Percentiles rank a stretch among this genome's conserved stretches.
Evolutionary conservation across 306 rosid species (phyloP).

Genomic region (Vicia villosa): DNA sequence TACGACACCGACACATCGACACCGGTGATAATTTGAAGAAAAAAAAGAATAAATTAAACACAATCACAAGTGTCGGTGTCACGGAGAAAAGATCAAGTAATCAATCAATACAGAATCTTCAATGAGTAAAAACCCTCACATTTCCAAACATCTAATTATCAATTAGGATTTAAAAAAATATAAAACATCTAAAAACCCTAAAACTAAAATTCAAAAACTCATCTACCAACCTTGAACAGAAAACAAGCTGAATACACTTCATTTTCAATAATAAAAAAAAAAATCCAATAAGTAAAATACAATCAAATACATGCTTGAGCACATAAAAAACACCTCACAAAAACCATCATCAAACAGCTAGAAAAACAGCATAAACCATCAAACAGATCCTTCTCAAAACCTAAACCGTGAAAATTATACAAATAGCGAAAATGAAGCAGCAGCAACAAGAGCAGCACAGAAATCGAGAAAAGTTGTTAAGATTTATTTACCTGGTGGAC

Average conservation of each 20-base stretch:
- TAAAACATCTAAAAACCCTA: not conserved
- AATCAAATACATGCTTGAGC: no score
- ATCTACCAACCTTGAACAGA: not conserved
- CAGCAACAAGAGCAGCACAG: not conserved
- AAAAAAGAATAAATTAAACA: no score
- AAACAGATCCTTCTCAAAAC: not conserved
- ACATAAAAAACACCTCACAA: not conserved
- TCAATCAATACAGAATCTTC: not conserved
- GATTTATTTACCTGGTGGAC: constrained; percentile 61
- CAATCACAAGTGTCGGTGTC: no score
- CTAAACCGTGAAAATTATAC: not conserved
- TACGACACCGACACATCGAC: no score
- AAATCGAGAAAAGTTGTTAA: constrained; percentile 5
- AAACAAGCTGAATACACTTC: not conserved
- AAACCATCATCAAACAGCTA: not conserved
- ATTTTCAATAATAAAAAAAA: not conserved
- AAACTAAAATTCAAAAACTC: not conserved
- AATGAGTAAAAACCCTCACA: constrained; percentile 17
- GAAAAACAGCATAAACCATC: not conserved
- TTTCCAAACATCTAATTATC: not conserved
- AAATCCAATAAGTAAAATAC: not conserved
- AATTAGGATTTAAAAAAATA: not conserved
- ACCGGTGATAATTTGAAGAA: no score
- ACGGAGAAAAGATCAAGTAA: not conserved
- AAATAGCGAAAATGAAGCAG: not conserved